Evolutionary conservation across 345 rosid genomes (phyloP).

Genomic region (Schrenkiella parvula): DNA sequence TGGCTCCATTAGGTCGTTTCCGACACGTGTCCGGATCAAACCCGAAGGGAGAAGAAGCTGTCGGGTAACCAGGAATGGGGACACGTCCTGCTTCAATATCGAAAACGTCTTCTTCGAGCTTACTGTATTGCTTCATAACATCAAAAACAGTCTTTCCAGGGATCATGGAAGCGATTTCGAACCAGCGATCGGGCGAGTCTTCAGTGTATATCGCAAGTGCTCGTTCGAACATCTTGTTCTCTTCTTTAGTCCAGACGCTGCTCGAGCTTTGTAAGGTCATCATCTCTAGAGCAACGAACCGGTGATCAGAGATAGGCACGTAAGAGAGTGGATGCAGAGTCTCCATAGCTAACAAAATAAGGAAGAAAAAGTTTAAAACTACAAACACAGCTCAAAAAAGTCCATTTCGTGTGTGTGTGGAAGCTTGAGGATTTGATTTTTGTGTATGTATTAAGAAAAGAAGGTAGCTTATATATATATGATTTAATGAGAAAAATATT

Average conservation of each 20-base stretch:
- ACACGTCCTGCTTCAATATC: constrained; percentile 75
- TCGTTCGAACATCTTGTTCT: constrained; percentile 76
- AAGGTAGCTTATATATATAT: constrained; percentile 12
- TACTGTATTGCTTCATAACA: constrained; percentile 63
- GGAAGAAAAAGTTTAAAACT: background rate
- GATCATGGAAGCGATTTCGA: constrained; percentile 59
- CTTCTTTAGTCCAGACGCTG: constrained; percentile 61
- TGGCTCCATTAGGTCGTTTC: constrained; percentile 45
- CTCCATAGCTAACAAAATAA: constrained; percentile 42
- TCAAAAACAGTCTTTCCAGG: constrained; percentile 70
- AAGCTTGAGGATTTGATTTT: constrained; percentile 4
- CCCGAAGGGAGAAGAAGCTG: constrained; percentile 43
- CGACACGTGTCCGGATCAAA: constrained; percentile 39
- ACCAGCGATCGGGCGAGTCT: constrained; percentile 70
- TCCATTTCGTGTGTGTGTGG: background rate
- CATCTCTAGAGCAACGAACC: constrained; percentile 25
- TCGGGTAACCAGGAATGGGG: constrained; percentile 64
- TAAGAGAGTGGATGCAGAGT: constrained; percentile 44
- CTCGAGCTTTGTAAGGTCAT: constrained; percentile 20
- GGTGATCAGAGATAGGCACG: constrained; percentile 33
- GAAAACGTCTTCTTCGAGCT: constrained; percentile 62
- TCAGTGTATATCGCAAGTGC: constrained; percentile 66
- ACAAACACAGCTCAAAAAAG: constrained; percentile 16
- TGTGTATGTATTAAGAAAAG: constrained; percentile 10
- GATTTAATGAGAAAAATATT: background rate